Evolutionary conservation across 2,329 filamentous ascomycete genomes (phyloP).

Genomic region (Sordariomycetes sp.): DNA sequence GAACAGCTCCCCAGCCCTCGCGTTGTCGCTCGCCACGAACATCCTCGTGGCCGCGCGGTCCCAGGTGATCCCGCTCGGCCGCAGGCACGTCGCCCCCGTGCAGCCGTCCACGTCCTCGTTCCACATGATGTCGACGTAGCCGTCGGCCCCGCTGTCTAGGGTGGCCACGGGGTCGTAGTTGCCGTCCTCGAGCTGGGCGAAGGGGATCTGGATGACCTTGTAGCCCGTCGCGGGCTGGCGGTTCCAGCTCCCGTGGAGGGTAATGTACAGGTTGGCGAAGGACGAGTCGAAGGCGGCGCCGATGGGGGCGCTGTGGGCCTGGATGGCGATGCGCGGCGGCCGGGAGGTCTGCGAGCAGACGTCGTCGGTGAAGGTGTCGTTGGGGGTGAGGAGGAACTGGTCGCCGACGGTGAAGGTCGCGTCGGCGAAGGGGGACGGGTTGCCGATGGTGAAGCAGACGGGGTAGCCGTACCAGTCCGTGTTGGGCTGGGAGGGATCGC

Average conservation of each 20-base stretch:
- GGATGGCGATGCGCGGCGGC: conserved; percentile 38
- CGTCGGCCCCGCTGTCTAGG: conserved; percentile 13
- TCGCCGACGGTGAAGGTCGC: conserved; percentile 18
- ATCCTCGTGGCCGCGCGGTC: conserved; percentile 12
- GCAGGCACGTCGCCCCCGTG: conserved; percentile 12
- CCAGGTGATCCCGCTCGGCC: conserved; percentile 13
- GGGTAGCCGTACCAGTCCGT: conserved; percentile 46
- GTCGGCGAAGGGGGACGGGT: conserved; percentile 15
- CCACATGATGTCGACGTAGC: conserved; percentile 21
- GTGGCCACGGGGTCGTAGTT: conserved; percentile 19
- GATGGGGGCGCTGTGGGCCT: conserved; percentile 49
- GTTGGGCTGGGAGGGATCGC: conserved; percentile 16
- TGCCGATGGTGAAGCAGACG: conserved; percentile 47
- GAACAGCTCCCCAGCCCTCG: conserved; percentile 13
- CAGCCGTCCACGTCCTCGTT: conserved; percentile 19
- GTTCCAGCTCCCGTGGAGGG: conserved; percentile 51
- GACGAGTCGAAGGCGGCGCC: conserved; percentile 47
- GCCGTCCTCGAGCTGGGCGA: conserved; percentile 13
- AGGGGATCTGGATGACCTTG: conserved; percentile 25
- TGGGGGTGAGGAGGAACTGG: conserved; percentile 26
- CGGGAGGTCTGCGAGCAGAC: conserved; percentile 19
- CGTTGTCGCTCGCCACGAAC: conserved; percentile 14
- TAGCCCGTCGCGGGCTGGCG: conserved; percentile 23
- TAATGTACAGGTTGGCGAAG: conserved; percentile 42
- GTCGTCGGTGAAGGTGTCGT: conserved; percentile 22